Evolutionary conservation across 2,329 filamentous ascomycete genomes (phyloP), one percentile per base, ranked within the genome.

Genomic region (Sporothrix dimorphospora): DNA sequence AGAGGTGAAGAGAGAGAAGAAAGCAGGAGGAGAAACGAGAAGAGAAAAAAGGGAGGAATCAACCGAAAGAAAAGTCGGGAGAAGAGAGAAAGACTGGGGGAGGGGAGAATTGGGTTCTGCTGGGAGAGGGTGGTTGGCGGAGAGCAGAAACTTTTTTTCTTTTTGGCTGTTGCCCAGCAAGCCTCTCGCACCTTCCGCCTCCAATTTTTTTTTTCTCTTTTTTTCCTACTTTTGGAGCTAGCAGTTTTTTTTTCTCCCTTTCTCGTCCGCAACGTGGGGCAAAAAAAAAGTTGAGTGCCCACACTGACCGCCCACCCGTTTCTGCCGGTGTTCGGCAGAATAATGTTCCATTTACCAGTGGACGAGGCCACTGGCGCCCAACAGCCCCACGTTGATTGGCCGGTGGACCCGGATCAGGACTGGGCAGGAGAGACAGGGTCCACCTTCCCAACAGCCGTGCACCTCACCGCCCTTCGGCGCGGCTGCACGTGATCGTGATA

Each of bases 211-310:
- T 74, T 71, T 61, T 55, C n/a, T 45, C 42, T 66, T 57, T 45
- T 42, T 42, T 38, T 11, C 68, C n/a, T n/a, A n/a, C n/a, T 67
- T 66, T 53, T 69, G 19, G 34, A 55, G 61, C 71, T 71, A 71
- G 16, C 16, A 49, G 7, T 73, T 72, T 74, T 74, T 74, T 67
- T 67, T 68, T 71, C n/a, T 68, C 59, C 27, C 30, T 40, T 49
- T 49, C 12, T 47, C 61, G n/a, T 47, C 40, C 61, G 61, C 66
- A 67, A 66, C 59, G 74, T 75, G 74, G 74, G 74, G 74, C 63
- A 67, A 72, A 75, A 67, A 38, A 65, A 69, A 21, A 40, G 11
- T 30, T 38, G 21, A 65, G 59, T 27, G 61, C 61, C 40, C 42
- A 49, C 63, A 16, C 47, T 69, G 66, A 55, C 34, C 30, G 66